These are phyloP conservation scores for Edaphochlamys debaryana DNA, from an alignment of 139 green algal genomes.

Conservation along the genomic window DNA sequence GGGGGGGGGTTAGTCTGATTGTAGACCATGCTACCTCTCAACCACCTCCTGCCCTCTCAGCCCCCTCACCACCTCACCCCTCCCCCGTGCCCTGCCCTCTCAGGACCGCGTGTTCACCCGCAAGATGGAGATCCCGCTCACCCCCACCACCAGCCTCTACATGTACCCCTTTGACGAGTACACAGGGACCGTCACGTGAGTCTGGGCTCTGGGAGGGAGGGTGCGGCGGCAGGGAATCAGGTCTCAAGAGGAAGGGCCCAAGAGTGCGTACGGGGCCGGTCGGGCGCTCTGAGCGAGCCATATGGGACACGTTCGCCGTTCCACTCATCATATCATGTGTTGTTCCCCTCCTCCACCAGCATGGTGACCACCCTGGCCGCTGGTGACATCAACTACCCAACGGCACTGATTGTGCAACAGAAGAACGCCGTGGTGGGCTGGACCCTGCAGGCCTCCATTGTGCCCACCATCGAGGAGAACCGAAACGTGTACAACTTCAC, in stretches of 20 bases:
- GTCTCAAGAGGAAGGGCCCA: too few relatives aligned
- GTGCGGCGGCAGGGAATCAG: too few relatives aligned
- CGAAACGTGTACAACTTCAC: neutral
- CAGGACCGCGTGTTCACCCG: neutral
- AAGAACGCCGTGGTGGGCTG: neutral
- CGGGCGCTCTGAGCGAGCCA: too few relatives aligned
- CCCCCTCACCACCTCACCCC: neutral
- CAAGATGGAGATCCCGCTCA: neutral
- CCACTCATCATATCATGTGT: too few relatives aligned
- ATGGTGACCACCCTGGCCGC: neutral
- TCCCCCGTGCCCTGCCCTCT: neutral
- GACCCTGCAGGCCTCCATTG: too few relatives aligned
- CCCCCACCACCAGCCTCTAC: neutral
- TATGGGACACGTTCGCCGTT: too few relatives aligned
- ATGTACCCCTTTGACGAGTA: neutral
- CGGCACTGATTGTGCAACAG: neutral
- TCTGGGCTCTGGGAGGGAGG: too few relatives aligned
- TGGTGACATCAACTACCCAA: neutral
- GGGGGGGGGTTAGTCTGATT: neutral
- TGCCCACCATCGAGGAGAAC: too few relatives aligned
- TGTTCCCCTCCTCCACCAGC: neutral
- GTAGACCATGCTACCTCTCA: neutral
- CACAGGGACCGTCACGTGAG: neutral
- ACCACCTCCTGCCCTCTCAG: neutral
- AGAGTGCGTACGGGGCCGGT: too few relatives aligned